Conservation (phyloP, 345 rosid genomes). For the Odontarrhena argentea region DNA sequence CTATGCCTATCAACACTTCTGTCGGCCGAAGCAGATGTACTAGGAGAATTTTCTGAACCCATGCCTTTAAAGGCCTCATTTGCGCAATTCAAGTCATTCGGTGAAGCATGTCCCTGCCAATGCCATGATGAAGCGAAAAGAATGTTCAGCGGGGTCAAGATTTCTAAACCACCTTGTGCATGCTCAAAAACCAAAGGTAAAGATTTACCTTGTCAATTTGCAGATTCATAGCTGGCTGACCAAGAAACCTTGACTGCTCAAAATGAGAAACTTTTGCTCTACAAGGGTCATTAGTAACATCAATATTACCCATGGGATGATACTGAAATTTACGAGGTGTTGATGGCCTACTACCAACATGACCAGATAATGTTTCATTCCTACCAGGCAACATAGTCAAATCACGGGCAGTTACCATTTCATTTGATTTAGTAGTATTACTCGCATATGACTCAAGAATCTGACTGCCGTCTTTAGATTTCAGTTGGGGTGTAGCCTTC, state of each 20-base stretch:
- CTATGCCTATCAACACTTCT: constrained; percentile 46
- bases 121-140: constrained; percentile 33
- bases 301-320: constrained; percentile 94
- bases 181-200: constrained; percentile 28
- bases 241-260: constrained; percentile 48
- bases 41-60: constrained; percentile 46
- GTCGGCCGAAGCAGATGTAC: constrained; percentile 46
- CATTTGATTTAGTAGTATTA: constrained; percentile 45
- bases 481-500: constrained; percentile 45
- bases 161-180: background rate
- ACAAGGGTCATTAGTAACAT: constrained; percentile 52
- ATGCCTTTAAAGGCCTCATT: constrained; percentile 47
- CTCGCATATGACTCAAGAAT: constrained; percentile 53
- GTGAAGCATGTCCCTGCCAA: constrained; percentile 51
- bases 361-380: constrained; percentile 54
- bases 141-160: constrained; percentile 21
- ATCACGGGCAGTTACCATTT: constrained; percentile 53
- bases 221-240: constrained; percentile 46
- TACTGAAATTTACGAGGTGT: constrained; percentile 74
- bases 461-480: constrained; percentile 47
- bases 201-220: constrained; percentile 57
- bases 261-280: constrained; percentile 42
- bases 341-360: constrained; percentile 47
- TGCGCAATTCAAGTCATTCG: constrained; percentile 45
- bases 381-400: constrained; percentile 46